Base-by-base conservation (phyloP, 192 early-diverging fungal genomes). In the Backusella circina region DNA sequence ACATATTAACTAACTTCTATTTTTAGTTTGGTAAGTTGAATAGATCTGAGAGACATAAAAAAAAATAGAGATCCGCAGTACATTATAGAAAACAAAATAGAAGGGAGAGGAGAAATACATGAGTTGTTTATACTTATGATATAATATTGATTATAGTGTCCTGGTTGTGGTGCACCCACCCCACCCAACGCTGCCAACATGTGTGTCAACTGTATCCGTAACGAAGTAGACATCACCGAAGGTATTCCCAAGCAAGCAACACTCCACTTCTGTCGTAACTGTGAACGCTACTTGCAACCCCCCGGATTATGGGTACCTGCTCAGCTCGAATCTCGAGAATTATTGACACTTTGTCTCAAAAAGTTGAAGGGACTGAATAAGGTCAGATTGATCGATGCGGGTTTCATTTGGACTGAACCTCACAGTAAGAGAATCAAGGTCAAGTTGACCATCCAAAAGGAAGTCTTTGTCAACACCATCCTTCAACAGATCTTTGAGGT, bases 381-480 rank as follows among this genome's bases (percentile, higher is more conserved):
- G 81, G 98, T 98, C 39, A 91, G 96, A 36, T 86, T 99, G 70
- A 90, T 99, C 35, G 97, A 99, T 74, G 98, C 98, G 2, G 95
- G 95, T 32, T 99, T 99, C 75, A 94, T 98, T 72, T 99, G 96
- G 96, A 99, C 98, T 3, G 98, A 99, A 65, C 88, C 88, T 31
- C 88, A 89, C 73, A 96, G 94, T 65, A 88, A 91, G 72, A 86
- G 98, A 78, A 86, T 99, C 86, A 98, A 98, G 85, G 93, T 98
- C 76, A 98, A 98, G 86, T 86, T 99, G 81, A 97, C 97, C 10
- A 98, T 99, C 74, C 98, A 99, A 82, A 99, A 99, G 82, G 98
- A 99, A 84, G 94, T 97, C 12, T 96, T 98, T 83, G 90, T 95
- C 2, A 91, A 91, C 21, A 97, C 97, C 0, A 96, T 99, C 74